These are phyloP conservation scores for Pyrrhoderma lamaoense DNA, from an alignment of 1,284 basidiomycete genomes.

Conservation along the genomic window DNA sequence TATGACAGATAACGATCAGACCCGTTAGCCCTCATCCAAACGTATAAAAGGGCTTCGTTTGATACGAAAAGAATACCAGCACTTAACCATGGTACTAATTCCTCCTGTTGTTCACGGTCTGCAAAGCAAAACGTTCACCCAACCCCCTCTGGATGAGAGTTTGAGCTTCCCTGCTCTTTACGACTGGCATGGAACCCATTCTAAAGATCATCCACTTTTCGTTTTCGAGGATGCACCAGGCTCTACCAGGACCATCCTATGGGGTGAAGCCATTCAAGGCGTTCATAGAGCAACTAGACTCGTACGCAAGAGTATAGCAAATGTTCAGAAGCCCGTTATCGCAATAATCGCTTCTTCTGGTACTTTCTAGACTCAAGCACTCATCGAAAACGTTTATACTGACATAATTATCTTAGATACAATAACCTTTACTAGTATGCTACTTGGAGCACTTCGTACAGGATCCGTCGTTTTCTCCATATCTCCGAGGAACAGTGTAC, in stretches of 20 bases:
- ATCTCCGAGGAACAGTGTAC: conserved; percentile 16
- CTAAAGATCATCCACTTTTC: conserved; percentile 30
- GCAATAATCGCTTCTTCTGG: too few species aligned
- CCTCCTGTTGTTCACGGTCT: background rate
- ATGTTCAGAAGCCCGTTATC: background rate
- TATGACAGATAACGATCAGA: too few species aligned
- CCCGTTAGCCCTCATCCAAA: too few species aligned
- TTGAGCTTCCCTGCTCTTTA: conserved; percentile 30
- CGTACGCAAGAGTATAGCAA: background rate
- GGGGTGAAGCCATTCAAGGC: conserved; percentile 24
- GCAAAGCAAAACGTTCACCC: conserved; percentile 22
- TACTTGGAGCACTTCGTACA: conserved; percentile 14
- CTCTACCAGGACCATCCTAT: conserved; percentile 20
- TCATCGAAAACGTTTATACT: too few species aligned
- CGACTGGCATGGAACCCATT: conserved; percentile 29
- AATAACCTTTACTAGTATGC: conserved; percentile 14
- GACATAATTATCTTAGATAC: conserved; percentile 16
- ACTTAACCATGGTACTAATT: too few species aligned
- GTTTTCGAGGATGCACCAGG: conserved; percentile 22
- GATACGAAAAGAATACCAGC: too few species aligned
- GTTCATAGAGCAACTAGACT: conserved; percentile 20
- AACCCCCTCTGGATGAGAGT: conserved; percentile 30
- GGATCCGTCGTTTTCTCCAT: conserved; percentile 17
- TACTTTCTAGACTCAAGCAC: too few species aligned
- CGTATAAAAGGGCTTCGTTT: too few species aligned